Evolutionary conservation across 768 basidiomycete genomes (phyloP), one percentile per base, ranked within the genome.

Genomic region (Rhizopogon vesiculosus): DNA sequence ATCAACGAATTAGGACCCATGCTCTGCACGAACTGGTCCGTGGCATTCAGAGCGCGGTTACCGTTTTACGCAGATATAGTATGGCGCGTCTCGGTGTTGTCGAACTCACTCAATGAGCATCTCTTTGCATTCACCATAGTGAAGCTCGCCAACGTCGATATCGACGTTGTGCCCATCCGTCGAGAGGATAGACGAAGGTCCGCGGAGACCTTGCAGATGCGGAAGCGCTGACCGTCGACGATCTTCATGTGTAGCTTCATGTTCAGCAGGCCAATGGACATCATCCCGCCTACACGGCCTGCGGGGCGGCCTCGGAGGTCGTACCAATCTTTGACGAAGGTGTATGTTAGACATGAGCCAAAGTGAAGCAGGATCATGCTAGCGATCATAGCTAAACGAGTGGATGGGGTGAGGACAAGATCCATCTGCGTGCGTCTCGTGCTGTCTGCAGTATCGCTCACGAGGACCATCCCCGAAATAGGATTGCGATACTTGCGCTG

Each of bases 271-370:
- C 91, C 97, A 59, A 98, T 94, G 29, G 90, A 92, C 87, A 98
- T 90, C 85, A 98, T 89, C 1, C 95, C 96, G 5, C 96, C 97
- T 16, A 98, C 80, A 66, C 93, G 93, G 5, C 97, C 97, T 5
- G 95, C 93, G 33, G 98, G 80, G 59, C 93, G 89, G 63, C 89
- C 86, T 22, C 91, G 86, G 31, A 98, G 84, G 69, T 98, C 92
- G 68, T 98, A 95, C 90, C 95, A 98, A 66, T 97, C 96, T 72
- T 91, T 91, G 58, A 98, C 93, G 64, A 97, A 99, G 4, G 95
- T 98, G 74, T 98, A 98, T 29, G 94, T 98, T 98, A 9, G 95
- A 98, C 81, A 99, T 95, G 45, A 98, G 85, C 97, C 97, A 98
- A 35, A 99, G 82, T 7, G 94, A 96, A 13, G 93, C 93, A 16